Conservation (phyloP, 305 asterid genomes). For the Rubia tinctorum region DNA sequence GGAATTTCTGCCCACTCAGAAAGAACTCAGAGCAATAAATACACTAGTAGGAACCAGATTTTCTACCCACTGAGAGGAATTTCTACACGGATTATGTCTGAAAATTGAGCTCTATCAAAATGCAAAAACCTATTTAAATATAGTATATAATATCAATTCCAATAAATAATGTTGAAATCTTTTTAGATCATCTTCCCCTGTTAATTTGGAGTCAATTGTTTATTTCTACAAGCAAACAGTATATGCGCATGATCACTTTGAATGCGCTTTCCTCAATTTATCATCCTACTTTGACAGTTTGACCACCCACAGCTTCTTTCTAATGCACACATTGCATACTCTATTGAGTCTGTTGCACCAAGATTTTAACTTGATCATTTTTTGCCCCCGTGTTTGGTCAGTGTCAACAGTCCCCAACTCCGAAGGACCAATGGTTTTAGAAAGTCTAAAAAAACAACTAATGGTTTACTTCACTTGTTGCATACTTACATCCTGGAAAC, state of each 20-base stretch:
- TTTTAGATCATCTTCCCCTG: not conserved
- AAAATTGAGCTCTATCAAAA: not conserved
- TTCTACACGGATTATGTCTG: not conserved
- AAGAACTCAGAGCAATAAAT: not conserved
- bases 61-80: not conserved
- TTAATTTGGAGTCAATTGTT: not conserved
- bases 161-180: no score
- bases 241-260: not conserved
- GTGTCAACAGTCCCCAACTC: not conserved
- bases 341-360: not conserved
- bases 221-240: not conserved
- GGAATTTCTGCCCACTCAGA: no score
- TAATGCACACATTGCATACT: not conserved
- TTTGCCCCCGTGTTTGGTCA: not conserved
- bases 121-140: not conserved
- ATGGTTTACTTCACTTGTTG: not conserved
- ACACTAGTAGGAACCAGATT: not conserved
- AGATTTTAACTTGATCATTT: not conserved
- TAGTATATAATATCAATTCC: not conserved
- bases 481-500: not conserved
- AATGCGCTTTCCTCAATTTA: not conserved
- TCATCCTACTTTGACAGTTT: not conserved
- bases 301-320: not conserved
- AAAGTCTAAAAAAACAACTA: not conserved
- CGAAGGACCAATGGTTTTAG: not conserved